Percentiles rank a stretch among this genome's conserved stretches.
These are phyloP conservation scores for Lipomyces starkeyi DNA, from an alignment of 805 yeast genomes.

Conservation along the genomic window DNA sequence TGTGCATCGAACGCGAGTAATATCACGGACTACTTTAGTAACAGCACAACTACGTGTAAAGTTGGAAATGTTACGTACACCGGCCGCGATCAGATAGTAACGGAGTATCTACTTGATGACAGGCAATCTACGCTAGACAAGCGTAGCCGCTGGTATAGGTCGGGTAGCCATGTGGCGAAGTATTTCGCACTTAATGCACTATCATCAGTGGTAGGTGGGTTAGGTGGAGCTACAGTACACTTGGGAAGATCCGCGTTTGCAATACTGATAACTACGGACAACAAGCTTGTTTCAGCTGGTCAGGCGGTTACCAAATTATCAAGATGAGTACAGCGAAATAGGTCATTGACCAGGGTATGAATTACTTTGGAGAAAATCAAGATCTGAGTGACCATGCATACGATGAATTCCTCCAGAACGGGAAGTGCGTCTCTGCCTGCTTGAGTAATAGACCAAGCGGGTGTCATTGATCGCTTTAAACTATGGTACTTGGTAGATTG, in stretches of 20 bases:
- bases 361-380: constrained; percentile 6
- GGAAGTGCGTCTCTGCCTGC: constrained; percentile 4
- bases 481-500: not conserved
- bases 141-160: not conserved
- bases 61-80: constrained; percentile 3
- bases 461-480: constrained; percentile 3
- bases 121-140: not conserved
- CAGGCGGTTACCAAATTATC: constrained; percentile 1
- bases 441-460: constrained; percentile 7
- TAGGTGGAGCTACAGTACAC: constrained; percentile 3
- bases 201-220: not conserved
- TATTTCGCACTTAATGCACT: not conserved
- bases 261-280: constrained; percentile 9
- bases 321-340: constrained; percentile 6
- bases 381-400: constrained; percentile 10
- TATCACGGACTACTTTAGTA: constrained; percentile 3
- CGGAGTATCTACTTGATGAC: constrained; percentile 4
- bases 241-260: constrained; percentile 9
- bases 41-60: constrained; percentile 6
- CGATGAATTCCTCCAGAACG: not conserved
- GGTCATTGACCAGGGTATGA: constrained; percentile 7
- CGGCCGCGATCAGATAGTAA: not conserved
- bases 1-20: constrained; percentile 2
- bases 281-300: constrained; percentile 6
- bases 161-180: constrained; percentile 10